A percentile compares a stretch with the other conserved stretches of the same genome.
Evolutionary conservation across 768 basidiomycete species (phyloP).

Genomic region (Agaricus blazei): DNA sequence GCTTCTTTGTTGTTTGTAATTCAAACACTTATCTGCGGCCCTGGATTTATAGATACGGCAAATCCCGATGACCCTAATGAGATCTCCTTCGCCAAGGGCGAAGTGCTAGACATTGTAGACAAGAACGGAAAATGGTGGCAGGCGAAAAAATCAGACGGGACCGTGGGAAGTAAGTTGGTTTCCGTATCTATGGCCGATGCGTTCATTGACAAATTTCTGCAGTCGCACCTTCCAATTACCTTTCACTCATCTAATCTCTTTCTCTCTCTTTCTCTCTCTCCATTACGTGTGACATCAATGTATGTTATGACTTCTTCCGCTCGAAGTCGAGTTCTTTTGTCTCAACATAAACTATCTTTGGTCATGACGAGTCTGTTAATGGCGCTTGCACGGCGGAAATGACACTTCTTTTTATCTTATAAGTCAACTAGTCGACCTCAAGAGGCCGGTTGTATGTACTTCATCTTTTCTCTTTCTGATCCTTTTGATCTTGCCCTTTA

Average conservation of each 20-base stretch:
- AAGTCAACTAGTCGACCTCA: background rate
- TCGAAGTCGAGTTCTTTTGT: background rate
- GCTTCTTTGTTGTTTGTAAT: constrained; percentile 11
- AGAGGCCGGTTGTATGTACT: constrained; percentile 3
- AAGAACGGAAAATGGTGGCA: constrained; percentile 96
- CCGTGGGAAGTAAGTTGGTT: constrained; percentile 63
- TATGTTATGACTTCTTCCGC: background rate
- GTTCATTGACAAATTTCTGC: constrained; percentile 14
- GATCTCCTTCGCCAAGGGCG: constrained; percentile 89
- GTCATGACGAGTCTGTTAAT: constrained; percentile 1
- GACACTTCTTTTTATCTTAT: background rate
- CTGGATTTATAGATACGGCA: constrained; percentile 66
- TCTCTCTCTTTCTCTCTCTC: background rate
- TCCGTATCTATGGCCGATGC: background rate
- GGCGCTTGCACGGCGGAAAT: background rate
- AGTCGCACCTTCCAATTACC: constrained; percentile 87
- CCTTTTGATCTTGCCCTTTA: background rate
- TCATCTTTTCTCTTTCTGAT: background rate
- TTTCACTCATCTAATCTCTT: constrained; percentile 61
- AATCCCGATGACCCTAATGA: constrained; percentile 95
- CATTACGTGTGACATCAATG: background rate
- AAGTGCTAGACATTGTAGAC: constrained; percentile 88
- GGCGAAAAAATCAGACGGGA: constrained; percentile 72
- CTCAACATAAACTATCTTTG: background rate
- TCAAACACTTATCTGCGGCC: constrained; percentile 7